Conservation (phyloP, 1,139 yeast species). For the Protomyces gravidus region DNA sequence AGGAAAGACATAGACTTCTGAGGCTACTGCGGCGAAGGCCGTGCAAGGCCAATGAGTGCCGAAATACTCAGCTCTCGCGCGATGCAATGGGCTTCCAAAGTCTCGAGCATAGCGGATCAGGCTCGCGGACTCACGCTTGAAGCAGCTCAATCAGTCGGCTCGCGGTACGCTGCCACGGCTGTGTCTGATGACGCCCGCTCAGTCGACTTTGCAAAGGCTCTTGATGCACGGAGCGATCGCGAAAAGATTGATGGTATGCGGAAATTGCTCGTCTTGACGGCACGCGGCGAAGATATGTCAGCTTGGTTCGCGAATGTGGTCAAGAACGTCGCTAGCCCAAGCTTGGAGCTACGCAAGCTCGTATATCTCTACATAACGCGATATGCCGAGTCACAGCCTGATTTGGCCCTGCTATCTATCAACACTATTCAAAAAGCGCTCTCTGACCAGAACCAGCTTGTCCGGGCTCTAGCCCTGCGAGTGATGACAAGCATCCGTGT, state of each 20-base stretch:
- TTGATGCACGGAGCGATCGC: constrained; percentile 21
- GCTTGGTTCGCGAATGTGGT: constrained; percentile 81
- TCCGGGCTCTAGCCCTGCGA: constrained; percentile 69
- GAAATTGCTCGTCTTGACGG: constrained; percentile 4
- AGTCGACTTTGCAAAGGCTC: constrained; percentile 6
- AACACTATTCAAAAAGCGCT: constrained; percentile 86
- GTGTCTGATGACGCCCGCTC: constrained; percentile 6
- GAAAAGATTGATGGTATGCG: constrained; percentile 28
- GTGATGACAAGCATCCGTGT: constrained; percentile 77
- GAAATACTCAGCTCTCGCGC: constrained; percentile 28
- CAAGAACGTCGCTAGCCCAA: constrained; percentile 74
- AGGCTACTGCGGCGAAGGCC: too few species aligned
- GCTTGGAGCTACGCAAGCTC: constrained; percentile 64
- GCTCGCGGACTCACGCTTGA: constrained; percentile 25
- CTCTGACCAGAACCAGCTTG: constrained; percentile 61
- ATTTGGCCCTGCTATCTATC: constrained; percentile 77
- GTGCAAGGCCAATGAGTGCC: constrained; percentile 5
- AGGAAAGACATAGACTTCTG: too few species aligned
- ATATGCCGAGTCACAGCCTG: constrained; percentile 82
- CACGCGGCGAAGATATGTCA: constrained; percentile 53
- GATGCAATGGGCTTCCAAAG: constrained; percentile 28
- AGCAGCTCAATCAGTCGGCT: constrained; percentile 26
- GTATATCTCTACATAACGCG: constrained; percentile 72
- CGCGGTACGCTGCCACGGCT: constrained; percentile 3
- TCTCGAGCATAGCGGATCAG: constrained; percentile 21